Percentiles rank a stretch among this genome's conserved stretches.
Evolutionary conservation across 1,139 yeast genomes (phyloP).

Genomic region (Geotrichum macrosporum): DNA sequence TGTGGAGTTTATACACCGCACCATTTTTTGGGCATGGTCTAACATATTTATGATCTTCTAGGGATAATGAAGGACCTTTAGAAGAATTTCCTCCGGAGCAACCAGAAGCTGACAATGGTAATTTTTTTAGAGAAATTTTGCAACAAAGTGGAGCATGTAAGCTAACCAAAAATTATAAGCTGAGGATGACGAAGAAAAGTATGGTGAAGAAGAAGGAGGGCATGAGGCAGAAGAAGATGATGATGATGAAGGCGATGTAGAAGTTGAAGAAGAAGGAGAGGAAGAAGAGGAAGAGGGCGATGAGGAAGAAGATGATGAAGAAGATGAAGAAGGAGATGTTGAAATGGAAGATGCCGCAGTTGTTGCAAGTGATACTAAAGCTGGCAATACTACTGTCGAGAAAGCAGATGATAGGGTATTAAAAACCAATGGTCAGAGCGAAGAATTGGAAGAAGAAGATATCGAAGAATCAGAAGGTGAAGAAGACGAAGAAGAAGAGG

Average conservation of each 20-base stretch:
- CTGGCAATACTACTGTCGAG: too few species aligned
- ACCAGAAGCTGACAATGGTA: slow-evolving; percentile 47
- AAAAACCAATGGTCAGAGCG: too few species aligned
- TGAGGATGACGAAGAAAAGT: slow-evolving; percentile 39
- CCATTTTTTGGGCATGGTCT: background rate
- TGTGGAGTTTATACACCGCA: slow-evolving; percentile 39
- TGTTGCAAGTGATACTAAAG: too few species aligned
- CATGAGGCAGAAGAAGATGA: slow-evolving; percentile 41
- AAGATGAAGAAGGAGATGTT: slow-evolving; percentile 18
- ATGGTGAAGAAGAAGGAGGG: slow-evolving; percentile 38
- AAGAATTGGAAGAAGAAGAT: too few species aligned
- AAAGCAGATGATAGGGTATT: too few species aligned
- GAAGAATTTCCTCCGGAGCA: slow-evolving; percentile 79
- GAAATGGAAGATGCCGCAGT: too few species aligned
- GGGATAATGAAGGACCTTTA: slow-evolving; percentile 51
- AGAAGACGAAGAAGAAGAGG: too few species aligned
- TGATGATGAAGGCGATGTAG: slow-evolving; percentile 36
- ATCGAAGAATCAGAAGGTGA: too few species aligned
- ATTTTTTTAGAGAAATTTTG: background rate
- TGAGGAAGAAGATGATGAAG: slow-evolving; percentile 12
- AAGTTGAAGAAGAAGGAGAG: slow-evolving; percentile 32
- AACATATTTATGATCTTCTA: slow-evolving; percentile 13
- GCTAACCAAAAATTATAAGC: slow-evolving; percentile 35
- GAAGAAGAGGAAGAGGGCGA: slow-evolving; percentile 12
- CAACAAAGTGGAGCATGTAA: too few species aligned